A percentile compares a stretch with the other conserved stretches of the same genome.
Conservation (phyloP, 139 green algal genomes). For the Chlamydomonas sphaeroides region DNA sequence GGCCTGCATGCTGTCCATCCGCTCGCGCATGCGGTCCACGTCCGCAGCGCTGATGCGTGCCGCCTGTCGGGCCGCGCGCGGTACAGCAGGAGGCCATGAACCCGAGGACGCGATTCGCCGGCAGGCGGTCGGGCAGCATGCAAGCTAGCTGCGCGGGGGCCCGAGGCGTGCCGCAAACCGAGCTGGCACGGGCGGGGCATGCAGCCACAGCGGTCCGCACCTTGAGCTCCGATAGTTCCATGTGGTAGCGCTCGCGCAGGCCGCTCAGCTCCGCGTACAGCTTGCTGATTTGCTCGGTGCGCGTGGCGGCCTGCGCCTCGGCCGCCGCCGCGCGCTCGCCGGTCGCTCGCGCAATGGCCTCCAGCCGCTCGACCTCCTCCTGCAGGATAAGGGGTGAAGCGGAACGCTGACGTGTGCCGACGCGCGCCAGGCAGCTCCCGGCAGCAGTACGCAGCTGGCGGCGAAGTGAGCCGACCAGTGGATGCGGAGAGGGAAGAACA, state of each 20-base stretch:
- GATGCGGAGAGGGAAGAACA: no score
- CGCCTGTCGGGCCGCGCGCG: background rate
- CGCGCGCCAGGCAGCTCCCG: no score
- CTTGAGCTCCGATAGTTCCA: conserved; percentile 54
- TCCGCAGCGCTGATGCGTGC: conserved; percentile 33
- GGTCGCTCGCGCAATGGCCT: conserved; percentile 21
- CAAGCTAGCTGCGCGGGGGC: no score
- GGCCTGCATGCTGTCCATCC: conserved; percentile 26
- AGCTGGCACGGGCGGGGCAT: background rate
- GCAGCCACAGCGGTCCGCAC: background rate
- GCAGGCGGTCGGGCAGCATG: no score
- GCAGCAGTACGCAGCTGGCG: no score
- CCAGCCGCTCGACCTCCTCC: conserved; percentile 42
- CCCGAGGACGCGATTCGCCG: no score
- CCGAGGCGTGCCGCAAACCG: no score
- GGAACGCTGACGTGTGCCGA: background rate
- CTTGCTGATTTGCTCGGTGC: conserved; percentile 6
- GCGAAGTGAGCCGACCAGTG: no score
- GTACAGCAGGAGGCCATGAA: no score
- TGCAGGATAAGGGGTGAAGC: background rate
- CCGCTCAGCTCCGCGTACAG: conserved; percentile 42
- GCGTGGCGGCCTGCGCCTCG: conserved; percentile 15
- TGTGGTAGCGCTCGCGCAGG: conserved; percentile 46
- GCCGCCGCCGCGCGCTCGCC: conserved; percentile 43
- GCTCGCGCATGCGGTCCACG: conserved; percentile 40